Evolutionary conservation across 1,139 yeast genomes (phyloP), one percentile per base, ranked within the genome.

Genomic region (Chernovozyma sophiae-reginae): DNA sequence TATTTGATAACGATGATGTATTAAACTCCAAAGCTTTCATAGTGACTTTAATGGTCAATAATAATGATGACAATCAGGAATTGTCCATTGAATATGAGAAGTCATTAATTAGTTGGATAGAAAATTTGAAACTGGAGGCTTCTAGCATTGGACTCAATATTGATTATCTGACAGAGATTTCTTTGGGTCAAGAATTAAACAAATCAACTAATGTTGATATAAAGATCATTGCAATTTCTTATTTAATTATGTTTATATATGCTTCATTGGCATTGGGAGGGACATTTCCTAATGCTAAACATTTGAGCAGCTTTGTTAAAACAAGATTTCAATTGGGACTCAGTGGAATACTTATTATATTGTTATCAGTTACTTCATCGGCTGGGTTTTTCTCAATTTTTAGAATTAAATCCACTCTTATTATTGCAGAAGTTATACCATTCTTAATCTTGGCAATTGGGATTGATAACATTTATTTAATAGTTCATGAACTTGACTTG

Each of bases 401-500:
- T 15, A 95, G 95, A 0, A 61, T 90, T 35, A 86, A 85, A 51
- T 86, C 95, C 0, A 92, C 97, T 0, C 66, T 92, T 29, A 90
- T 92, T 45, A 87, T 92, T 45, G 97, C 97, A 1, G 97, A 92
- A 55, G 97, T 92, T 3, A 92, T 92, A 31, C 97, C 97, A n/a
- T 92, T 92, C 52, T 64, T 92, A 51, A 84, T 92, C 4, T 68
- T 92, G 43, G 98, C 98, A 0, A 81, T 92, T 39, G 98, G 98
- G 13, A 92, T 92, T 20, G 98, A 92, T 59, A 92, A 92, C 53
- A 85, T 92, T 25, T 92, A 90, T 53, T 65, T 92, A 45, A 76
- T 92, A 18, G 83, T 87, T 1, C 92, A 87, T 56, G 96, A 87
- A 52, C 65, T 86, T 34, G 77, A 79, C 31, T 61, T 70, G 19